Percentiles rank a stretch among this genome's conserved stretches.
phyloP scores from a whole-genome alignment of 1,139 yeast species.

The Hyphopichia wangnamkhiaoensis region DNA sequence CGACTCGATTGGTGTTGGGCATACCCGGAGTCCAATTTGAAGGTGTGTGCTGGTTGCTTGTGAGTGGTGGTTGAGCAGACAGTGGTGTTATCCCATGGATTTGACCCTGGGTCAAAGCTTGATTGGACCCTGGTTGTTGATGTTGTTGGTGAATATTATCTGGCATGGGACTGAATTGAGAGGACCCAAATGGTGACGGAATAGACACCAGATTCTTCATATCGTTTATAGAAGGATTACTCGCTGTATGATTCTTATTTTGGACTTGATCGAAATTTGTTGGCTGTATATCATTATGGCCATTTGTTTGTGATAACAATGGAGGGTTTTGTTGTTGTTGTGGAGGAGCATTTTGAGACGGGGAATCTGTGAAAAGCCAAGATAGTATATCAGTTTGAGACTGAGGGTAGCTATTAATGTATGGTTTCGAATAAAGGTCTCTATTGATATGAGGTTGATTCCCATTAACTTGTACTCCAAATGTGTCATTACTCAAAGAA shows the following conservation, averaged over 20 bases:
- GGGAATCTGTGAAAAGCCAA: slow-evolving; percentile 42
- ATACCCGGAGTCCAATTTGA: background rate
- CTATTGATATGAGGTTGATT: background rate
- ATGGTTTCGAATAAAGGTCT: slow-evolving; percentile 6
- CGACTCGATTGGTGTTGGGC: slow-evolving; percentile 2
- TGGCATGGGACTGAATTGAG: background rate
- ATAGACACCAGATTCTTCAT: background rate
- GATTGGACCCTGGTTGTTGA: background rate
- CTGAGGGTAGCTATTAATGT: slow-evolving; percentile 14
- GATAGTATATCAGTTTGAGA: slow-evolving; percentile 40
- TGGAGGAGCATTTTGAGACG: slow-evolving; percentile 10
- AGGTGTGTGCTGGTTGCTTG: too few species aligned
- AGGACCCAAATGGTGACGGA: background rate
- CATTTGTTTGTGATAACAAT: slow-evolving; percentile 6
- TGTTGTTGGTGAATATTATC: background rate
- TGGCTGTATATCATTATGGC: slow-evolving; percentile 3
- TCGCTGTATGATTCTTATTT: too few species aligned
- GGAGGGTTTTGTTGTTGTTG: slow-evolving; percentile 1
- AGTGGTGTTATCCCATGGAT: too few species aligned
- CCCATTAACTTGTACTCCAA: too few species aligned
- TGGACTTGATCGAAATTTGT: slow-evolving; percentile 2
- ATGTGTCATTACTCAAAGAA: too few species aligned
- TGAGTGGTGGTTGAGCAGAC: too few species aligned
- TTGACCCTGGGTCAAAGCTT: background rate
- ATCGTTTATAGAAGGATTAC: too few species aligned